These are phyloP conservation scores for Globisporangium canariense DNA, from an alignment of 352 stramenopile species.

Conservation along the genomic window DNA sequence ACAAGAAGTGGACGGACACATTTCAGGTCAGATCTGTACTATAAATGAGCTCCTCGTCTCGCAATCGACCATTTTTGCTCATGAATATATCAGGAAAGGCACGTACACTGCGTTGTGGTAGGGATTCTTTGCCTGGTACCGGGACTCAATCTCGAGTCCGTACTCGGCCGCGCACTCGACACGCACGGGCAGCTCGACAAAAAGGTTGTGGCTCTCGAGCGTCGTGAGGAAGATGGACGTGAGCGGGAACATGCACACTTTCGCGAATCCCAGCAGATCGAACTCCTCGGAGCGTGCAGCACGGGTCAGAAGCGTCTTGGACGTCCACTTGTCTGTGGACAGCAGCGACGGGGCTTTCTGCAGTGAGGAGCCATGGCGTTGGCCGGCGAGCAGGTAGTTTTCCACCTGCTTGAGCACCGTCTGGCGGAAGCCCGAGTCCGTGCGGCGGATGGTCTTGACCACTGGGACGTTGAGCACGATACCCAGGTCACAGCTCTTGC, in stretches of 20 bases:
- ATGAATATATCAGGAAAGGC: not conserved
- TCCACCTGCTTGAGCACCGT: constrained; percentile 55
- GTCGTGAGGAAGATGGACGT: constrained; percentile 61
- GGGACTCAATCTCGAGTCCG: constrained; percentile 56
- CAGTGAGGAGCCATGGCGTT: not conserved
- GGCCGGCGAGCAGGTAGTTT: constrained; percentile 30
- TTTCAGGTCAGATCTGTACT: not conserved
- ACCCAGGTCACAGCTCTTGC: constrained; percentile 30
- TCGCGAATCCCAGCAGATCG: constrained; percentile 48
- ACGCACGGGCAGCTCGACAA: constrained; percentile 47
- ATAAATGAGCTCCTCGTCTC: not conserved
- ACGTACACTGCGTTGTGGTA: constrained; percentile 79
- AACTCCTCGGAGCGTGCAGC: constrained; percentile 39
- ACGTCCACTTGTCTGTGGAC: constrained; percentile 28
- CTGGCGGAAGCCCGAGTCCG: constrained; percentile 45
- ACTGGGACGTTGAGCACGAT: constrained; percentile 11
- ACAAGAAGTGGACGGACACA: constrained; percentile 5
- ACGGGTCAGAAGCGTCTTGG: constrained; percentile 33
- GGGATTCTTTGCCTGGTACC: constrained; percentile 69
- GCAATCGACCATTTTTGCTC: not conserved
- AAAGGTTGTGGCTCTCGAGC: constrained; percentile 63
- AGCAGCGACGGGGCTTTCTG: constrained; percentile 1
- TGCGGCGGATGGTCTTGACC: constrained; percentile 39
- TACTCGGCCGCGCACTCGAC: constrained; percentile 55
- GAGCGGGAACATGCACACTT: constrained; percentile 44